Percentiles rank a stretch among this genome's conserved stretches.
Evolutionary conservation across 2,329 filamentous ascomycete species (phyloP).

Genomic region (Malbranchea cinnamomea): DNA sequence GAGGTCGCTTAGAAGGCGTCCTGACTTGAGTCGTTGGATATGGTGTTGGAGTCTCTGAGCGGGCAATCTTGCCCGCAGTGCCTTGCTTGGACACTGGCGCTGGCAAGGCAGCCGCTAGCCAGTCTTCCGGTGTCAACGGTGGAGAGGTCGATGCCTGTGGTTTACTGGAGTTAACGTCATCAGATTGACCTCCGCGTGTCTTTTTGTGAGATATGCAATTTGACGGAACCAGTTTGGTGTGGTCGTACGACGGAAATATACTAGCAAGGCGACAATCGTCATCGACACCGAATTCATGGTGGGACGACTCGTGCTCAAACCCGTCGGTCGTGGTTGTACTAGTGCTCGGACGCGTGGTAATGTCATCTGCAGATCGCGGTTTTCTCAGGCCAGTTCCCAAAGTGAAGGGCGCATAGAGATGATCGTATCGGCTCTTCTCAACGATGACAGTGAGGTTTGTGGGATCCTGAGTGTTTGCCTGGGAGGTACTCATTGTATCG

Average conservation of each 20-base stretch:
- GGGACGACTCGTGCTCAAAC: slow-evolving; percentile 19
- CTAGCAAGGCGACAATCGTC: slow-evolving; percentile 14
- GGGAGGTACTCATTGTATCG: slow-evolving; percentile 29
- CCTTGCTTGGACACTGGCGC: too few species aligned
- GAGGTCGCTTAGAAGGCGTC: too few species aligned
- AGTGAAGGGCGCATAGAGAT: slow-evolving; percentile 3
- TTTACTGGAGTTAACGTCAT: neutral
- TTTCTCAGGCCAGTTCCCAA: slow-evolving; percentile 14
- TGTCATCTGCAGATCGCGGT: slow-evolving; percentile 21
- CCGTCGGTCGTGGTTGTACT: slow-evolving; percentile 18
- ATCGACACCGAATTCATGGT: slow-evolving; percentile 13
- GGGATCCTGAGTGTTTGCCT: slow-evolving; percentile 16
- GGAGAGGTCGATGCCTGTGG: slow-evolving; percentile 12
- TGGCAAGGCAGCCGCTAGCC: slow-evolving; percentile 26
- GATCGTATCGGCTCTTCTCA: slow-evolving; percentile 15
- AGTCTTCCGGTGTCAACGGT: slow-evolving; percentile 26
- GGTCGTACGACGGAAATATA: slow-evolving; percentile 17
- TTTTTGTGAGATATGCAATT: neutral
- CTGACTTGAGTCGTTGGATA: too few species aligned
- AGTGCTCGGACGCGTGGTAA: slow-evolving; percentile 17
- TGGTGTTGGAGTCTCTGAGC: too few species aligned
- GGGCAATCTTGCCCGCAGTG: too few species aligned
- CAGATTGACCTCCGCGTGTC: too few species aligned
- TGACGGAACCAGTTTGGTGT: slow-evolving; percentile 1
- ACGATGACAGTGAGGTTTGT: slow-evolving; percentile 22